A percentile compares a stretch with the other conserved stretches of the same genome.
These are phyloP conservation scores for Ganoderma boninense DNA, from an alignment of 1,284 basidiomycete genomes.

Conservation along the genomic window DNA sequence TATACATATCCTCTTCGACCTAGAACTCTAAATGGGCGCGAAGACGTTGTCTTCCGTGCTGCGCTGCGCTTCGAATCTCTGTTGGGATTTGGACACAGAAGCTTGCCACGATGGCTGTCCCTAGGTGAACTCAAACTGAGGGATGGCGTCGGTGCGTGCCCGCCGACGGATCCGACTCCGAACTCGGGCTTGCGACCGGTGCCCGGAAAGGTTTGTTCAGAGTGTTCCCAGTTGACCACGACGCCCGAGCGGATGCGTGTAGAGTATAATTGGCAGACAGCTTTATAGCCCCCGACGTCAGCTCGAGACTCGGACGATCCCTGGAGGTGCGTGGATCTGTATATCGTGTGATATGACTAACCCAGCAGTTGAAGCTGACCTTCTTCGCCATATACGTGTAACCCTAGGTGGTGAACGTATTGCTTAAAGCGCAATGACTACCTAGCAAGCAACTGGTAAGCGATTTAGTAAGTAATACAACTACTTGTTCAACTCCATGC, in stretches of 20 bases:
- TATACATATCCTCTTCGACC: background rate
- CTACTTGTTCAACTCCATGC: background rate
- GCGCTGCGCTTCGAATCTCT: background rate
- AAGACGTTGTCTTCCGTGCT: background rate
- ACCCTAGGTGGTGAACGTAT: background rate
- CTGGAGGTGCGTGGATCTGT: background rate
- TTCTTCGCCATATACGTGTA: background rate
- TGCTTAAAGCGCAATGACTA: background rate
- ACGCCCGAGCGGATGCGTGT: slow-evolving; percentile 1
- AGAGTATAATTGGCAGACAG: slow-evolving; percentile 2
- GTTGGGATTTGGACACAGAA: background rate
- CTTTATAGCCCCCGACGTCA: background rate
- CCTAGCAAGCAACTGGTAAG: background rate
- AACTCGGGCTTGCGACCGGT: background rate
- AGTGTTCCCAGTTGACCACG: background rate
- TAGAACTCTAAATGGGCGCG: background rate
- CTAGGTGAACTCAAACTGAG: background rate
- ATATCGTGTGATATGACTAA: background rate
- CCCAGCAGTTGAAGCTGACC: background rate
- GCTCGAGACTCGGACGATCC: background rate
- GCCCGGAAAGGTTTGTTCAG: background rate
- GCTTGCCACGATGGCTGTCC: background rate
- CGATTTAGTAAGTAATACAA: too few relatives aligned
- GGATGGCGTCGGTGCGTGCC: background rate
- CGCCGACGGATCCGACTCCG: background rate